These are phyloP conservation scores for Populus alba DNA, from an alignment of 345 rosid species.

Conservation along the genomic window DNA sequence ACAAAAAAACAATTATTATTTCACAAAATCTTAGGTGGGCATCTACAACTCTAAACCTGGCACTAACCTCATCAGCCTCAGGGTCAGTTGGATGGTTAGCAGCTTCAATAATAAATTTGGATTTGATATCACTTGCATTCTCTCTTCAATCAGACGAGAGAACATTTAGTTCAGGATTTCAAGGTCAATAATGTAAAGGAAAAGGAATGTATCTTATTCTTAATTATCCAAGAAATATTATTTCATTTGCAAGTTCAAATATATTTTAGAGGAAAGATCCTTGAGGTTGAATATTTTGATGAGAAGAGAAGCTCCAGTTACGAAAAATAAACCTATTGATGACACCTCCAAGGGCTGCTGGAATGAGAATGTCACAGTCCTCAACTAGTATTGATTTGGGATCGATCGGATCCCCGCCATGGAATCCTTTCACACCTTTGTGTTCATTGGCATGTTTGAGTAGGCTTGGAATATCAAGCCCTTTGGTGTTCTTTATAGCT, in stretches of 20 bases:
- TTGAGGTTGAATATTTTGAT: not conserved
- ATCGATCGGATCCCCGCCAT: conserved; percentile 57
- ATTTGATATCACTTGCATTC: conserved; percentile 82
- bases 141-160: conserved; percentile 43
- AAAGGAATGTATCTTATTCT: not conserved
- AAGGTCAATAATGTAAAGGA: not conserved
- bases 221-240: not conserved
- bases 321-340: conserved; percentile 59
- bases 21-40: not conserved
- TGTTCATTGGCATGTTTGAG: conserved; percentile 58
- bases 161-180: not conserved
- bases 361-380: conserved; percentile 83
- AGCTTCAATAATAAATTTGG: conserved; percentile 85
- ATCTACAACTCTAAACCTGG: conserved; percentile 4
- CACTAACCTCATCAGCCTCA: conserved; percentile 83
- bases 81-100: conserved; percentile 99
- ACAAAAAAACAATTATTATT: not conserved
- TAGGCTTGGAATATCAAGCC: conserved; percentile 59
- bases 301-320: not conserved
- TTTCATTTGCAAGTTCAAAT: not conserved
- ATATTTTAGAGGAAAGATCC: not conserved
- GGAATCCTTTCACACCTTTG: conserved; percentile 76
- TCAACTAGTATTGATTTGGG: conserved; percentile 61
- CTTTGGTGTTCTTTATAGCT: conserved; percentile 79
- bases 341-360: conserved; percentile 95